These are phyloP conservation scores for Salvia sclarea DNA, from an alignment of 305 asterid genomes.

Conservation along the genomic window DNA sequence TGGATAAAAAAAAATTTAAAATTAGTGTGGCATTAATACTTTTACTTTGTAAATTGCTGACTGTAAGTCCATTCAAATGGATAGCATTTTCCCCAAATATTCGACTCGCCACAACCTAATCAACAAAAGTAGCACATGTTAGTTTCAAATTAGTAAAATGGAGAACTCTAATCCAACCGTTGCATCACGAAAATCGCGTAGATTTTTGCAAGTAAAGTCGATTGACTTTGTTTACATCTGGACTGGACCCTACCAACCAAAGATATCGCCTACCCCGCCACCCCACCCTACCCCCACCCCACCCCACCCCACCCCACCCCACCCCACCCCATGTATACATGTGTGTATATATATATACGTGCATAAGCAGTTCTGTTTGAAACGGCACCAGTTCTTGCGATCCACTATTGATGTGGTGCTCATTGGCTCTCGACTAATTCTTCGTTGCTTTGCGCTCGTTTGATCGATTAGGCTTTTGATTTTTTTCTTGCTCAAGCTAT, in stretches of 20 bases:
- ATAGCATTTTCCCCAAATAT: background rate
- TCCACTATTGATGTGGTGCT: background rate
- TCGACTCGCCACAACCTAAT: too few species aligned
- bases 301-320: background rate
- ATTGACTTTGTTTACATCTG: conserved; percentile 6
- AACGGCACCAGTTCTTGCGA: background rate
- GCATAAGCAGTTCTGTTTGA: background rate
- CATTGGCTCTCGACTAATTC: too few species aligned
- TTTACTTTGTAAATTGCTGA: background rate
- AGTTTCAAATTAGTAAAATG: background rate
- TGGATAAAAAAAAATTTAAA: too few species aligned
- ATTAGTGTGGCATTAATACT: too few species aligned
- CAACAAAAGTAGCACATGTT: background rate
- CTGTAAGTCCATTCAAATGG: conserved; percentile 10
- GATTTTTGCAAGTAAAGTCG: background rate
- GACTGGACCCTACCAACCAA: too few species aligned
- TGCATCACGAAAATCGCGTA: background rate
- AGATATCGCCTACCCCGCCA: too few species aligned
- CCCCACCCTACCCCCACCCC: too few species aligned
- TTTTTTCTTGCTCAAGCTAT: background rate
- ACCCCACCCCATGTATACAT: background rate
- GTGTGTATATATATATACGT: background rate
- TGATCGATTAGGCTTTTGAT: background rate
- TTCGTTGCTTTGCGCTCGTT: too few species aligned
- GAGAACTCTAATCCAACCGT: background rate